phyloP scores from a whole-genome alignment of 805 yeast species.

The Pichia deserticola region DNA sequence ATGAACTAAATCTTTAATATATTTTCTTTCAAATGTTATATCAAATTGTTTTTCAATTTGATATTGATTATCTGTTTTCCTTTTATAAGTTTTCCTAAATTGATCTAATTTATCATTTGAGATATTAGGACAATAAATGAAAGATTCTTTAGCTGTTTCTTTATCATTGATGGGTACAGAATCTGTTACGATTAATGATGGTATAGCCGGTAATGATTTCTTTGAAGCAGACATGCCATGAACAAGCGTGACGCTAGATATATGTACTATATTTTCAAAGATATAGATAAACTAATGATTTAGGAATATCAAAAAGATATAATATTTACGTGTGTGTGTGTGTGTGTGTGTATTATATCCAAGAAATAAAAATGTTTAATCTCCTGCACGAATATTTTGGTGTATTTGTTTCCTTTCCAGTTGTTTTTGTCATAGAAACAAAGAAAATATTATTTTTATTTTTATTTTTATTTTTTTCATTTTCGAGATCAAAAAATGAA shows the following conservation, averaged over 20 bases:
- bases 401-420: no score
- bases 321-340: no score
- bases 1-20: constrained; percentile 62
- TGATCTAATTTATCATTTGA: constrained; percentile 11
- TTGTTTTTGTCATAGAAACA: no score
- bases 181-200: constrained; percentile 2
- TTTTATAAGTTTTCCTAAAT: constrained; percentile 21
- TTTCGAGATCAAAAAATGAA: no score
- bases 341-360: no score
- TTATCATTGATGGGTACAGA: neutral
- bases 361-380: no score
- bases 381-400: no score
- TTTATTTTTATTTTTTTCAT: no score
- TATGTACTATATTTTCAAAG: no score
- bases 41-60: constrained; percentile 20
- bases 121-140: constrained; percentile 25
- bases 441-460: no score
- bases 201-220: constrained; percentile 1
- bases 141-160: constrained; percentile 15
- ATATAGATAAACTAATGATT: no score
- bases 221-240: neutral
- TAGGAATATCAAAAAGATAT: no score
- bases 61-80: constrained; percentile 24
- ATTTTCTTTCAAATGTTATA: constrained; percentile 50
- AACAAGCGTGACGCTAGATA: neutral